These are phyloP conservation scores for Trypanosoma cruzi DNA, from an alignment of 208 protist species.

Conservation along the genomic window DNA sequence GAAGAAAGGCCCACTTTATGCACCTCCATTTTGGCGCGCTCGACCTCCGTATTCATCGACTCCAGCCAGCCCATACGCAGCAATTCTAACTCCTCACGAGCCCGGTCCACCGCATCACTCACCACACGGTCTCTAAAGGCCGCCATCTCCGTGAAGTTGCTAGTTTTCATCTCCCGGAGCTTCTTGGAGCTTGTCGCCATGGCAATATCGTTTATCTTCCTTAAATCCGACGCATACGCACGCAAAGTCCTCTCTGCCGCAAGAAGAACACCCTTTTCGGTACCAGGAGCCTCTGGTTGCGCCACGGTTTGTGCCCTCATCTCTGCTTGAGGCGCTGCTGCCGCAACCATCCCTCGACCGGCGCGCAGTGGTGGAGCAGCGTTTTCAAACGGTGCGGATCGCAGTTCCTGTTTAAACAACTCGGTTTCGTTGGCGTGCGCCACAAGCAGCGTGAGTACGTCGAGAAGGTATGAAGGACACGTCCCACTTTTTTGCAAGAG, in stretches of 20 bases:
- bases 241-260: conserved; percentile 62
- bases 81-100: conserved; percentile 48
- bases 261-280: conserved; percentile 49
- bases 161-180: conserved; percentile 46
- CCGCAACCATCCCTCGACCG: conserved; percentile 29
- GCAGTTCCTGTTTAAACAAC: conserved; percentile 70
- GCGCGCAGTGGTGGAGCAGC: conserved; percentile 1
- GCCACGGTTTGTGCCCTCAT: not conserved
- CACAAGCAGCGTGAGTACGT: conserved; percentile 73
- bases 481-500: conserved; percentile 58
- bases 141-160: conserved; percentile 50
- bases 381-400: conserved; percentile 29
- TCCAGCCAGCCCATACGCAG: conserved; percentile 45
- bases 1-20: conserved; percentile 37
- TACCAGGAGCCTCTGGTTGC: not conserved
- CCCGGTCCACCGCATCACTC: conserved; percentile 38
- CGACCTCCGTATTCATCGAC: conserved; percentile 38
- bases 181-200: conserved; percentile 61
- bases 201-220: conserved; percentile 60
- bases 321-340: conserved; percentile 21
- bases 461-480: conserved; percentile 66
- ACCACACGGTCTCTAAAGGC: conserved; percentile 49
- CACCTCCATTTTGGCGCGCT: conserved; percentile 41
- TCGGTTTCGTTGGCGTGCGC: conserved; percentile 83
- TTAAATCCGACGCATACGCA: conserved; percentile 61